A percentile compares a stretch with the other conserved stretches of the same genome.
phyloP scores from a whole-genome alignment of 495 filamentous ascomycete genomes.

The Hypoxylon cercidicola region DNA sequence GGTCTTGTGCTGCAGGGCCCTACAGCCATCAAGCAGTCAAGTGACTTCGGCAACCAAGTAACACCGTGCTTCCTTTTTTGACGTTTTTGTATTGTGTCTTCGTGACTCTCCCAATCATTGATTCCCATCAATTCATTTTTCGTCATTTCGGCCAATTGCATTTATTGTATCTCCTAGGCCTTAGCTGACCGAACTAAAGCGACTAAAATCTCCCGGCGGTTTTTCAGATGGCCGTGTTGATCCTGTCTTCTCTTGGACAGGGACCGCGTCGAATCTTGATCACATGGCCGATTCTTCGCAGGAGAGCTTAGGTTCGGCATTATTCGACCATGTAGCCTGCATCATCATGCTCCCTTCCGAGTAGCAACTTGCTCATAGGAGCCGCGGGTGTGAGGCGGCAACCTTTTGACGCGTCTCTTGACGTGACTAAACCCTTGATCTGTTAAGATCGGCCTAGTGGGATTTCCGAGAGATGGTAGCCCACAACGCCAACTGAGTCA shows the following conservation, averaged over 20 bases:
- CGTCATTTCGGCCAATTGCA: slow-evolving; percentile 31
- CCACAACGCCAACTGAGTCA: slow-evolving; percentile 12
- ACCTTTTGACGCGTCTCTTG: slow-evolving; percentile 21
- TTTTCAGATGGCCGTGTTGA: slow-evolving; percentile 21
- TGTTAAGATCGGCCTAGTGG: slow-evolving; percentile 31
- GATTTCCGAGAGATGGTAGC: slow-evolving; percentile 11
- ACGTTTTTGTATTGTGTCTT: slow-evolving; percentile 11
- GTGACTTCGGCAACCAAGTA: slow-evolving; percentile 34
- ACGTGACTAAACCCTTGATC: slow-evolving; percentile 20
- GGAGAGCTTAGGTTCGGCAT: slow-evolving; percentile 40
- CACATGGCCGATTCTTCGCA: slow-evolving; percentile 35
- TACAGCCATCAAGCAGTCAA: slow-evolving; percentile 28
- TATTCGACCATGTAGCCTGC: slow-evolving; percentile 22
- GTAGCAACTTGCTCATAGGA: slow-evolving; percentile 9
- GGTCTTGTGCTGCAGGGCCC: slow-evolving; percentile 4
- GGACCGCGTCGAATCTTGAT: slow-evolving; percentile 12
- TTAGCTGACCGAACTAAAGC: slow-evolving; percentile 30
- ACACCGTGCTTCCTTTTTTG: background rate
- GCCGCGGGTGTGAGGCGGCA: slow-evolving; percentile 18
- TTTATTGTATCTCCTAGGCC: slow-evolving; percentile 18
- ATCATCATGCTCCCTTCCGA: slow-evolving; percentile 13
- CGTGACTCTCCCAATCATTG: slow-evolving; percentile 33
- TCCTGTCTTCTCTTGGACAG: slow-evolving; percentile 28
- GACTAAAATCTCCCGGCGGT: slow-evolving; percentile 13
- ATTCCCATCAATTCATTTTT: slow-evolving; percentile 12